Evolutionary conservation across 2,329 filamentous ascomycete genomes (phyloP), one percentile per base, ranked within the genome.

Genomic region (Triangularia verruculosa): DNA sequence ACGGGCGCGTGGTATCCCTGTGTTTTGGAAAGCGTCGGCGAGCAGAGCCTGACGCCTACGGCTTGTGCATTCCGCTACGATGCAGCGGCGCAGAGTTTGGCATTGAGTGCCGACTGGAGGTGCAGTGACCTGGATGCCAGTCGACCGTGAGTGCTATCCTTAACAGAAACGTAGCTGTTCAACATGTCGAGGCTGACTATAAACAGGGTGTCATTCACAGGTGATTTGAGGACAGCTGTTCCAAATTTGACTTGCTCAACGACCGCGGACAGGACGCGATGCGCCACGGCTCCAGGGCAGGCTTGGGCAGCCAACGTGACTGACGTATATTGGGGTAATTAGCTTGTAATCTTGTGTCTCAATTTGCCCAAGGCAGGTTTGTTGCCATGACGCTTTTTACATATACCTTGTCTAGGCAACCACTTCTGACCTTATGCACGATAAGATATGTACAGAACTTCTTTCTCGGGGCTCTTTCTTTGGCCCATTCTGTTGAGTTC

Each of bases 111-210:
- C 7, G 61, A 70, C 24, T 72, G 70, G 70, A 56, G 55, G 30
- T 72, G 70, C 62, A 64, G 24, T 8, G 69, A 71, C 58, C 51
- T 71, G 61, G 70, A 72, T 62, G 25, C 51, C 4, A 53, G 57
- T 20, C 64, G 66, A 32, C 70, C 68, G 70, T 72, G 59, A 47
- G 69, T 67, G n/a, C n/a, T n/a, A 43, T 53, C 17, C 54, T 56
- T 1, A 30, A 4, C 13, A 30, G 61, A 20, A 51, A 20, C 43
- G 5, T 20, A 28, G 4, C 51, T 54, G 22, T 54, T 6, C 9
- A 28, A 9, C n/a, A 54, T 15, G n/a, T 3, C 17, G 52, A 22
- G 55, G 6, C 13, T 60, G 39, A 47, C 39, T 2, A 8, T 24
- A 28, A n/a, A 30, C 11, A 71, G 69, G 6, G 58, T 70, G 15